Conservation (phyloP, 1,284 basidiomycete genomes). For the Kwoniella shivajii region DNA sequence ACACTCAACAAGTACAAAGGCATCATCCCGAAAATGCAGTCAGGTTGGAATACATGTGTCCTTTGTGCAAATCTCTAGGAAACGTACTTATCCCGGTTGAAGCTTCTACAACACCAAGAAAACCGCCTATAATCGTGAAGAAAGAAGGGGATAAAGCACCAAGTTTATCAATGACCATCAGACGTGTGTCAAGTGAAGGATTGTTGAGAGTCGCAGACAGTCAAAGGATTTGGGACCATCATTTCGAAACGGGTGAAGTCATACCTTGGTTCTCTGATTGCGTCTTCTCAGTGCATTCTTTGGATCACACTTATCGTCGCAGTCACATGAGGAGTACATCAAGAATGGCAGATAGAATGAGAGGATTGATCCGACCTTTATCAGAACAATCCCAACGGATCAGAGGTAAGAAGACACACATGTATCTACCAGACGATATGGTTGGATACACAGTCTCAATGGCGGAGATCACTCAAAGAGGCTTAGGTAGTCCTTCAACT, state of each 20-base stretch:
- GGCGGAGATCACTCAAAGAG: slow-evolving; percentile 80
- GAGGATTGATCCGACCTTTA: slow-evolving; percentile 41
- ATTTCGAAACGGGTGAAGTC: slow-evolving; percentile 53
- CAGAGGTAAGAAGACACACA: slow-evolving; percentile 50
- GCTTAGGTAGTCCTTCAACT: slow-evolving; percentile 55
- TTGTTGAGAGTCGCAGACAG: slow-evolving; percentile 45
- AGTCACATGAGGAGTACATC: slow-evolving; percentile 30
- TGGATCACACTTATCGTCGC: slow-evolving; percentile 36
- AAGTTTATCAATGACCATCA: slow-evolving; percentile 44
- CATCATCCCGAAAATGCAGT: slow-evolving; percentile 94
- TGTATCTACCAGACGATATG: slow-evolving; percentile 86
- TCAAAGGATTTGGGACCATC: slow-evolving; percentile 52
- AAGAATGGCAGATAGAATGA: slow-evolving; percentile 49
- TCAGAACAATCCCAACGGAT: slow-evolving; percentile 52
- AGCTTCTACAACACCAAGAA: slow-evolving; percentile 22
- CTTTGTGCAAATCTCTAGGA: slow-evolving; percentile 95
- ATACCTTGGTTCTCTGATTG: slow-evolving; percentile 51
- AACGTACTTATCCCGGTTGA: slow-evolving; percentile 89
- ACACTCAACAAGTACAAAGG: slow-evolving; percentile 83
- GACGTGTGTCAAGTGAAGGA: slow-evolving; percentile 49
- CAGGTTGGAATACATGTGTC: slow-evolving; percentile 93
- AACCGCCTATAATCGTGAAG: slow-evolving; percentile 19
- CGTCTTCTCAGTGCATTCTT: slow-evolving; percentile 29
- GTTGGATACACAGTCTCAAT: slow-evolving; percentile 83
- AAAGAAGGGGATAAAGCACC: slow-evolving; percentile 27